phyloP scores from a whole-genome alignment of 768 basidiomycete species.

The Termitomyces sp. region DNA sequence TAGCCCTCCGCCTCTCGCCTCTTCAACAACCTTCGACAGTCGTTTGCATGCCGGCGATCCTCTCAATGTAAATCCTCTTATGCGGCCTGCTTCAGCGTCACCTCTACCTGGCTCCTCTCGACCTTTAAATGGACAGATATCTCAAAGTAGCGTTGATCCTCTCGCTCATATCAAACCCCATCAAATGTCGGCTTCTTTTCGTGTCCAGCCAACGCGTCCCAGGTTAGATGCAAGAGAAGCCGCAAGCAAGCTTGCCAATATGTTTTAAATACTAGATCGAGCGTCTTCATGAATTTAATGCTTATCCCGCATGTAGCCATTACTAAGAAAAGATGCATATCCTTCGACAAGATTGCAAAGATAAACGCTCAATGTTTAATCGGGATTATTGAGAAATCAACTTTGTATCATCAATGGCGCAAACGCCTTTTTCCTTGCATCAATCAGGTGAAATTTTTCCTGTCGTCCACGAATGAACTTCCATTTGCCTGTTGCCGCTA shows the following conservation, averaged over 20 bases:
- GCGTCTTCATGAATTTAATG: background rate
- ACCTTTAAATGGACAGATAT: slow-evolving; percentile 16
- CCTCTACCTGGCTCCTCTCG: slow-evolving; percentile 19
- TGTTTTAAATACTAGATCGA: slow-evolving; percentile 45
- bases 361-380: background rate
- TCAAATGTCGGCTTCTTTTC: slow-evolving; percentile 68
- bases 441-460: slow-evolving; percentile 22
- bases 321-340: background rate
- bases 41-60: slow-evolving; percentile 20
- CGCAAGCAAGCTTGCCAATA: slow-evolving; percentile 86
- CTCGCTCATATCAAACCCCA: slow-evolving; percentile 55
- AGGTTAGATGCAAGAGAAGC: slow-evolving; percentile 81
- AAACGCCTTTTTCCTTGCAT: background rate
- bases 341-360: background rate
- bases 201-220: slow-evolving; percentile 63
- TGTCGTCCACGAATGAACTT: slow-evolving; percentile 45
- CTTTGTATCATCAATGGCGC: slow-evolving; percentile 16
- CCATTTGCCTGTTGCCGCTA: slow-evolving; percentile 31
- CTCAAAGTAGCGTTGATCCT: slow-evolving; percentile 46
- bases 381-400: background rate
- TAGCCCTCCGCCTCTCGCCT: slow-evolving; percentile 25
- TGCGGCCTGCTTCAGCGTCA: slow-evolving; percentile 23
- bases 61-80: slow-evolving; percentile 28
- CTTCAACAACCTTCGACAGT: slow-evolving; percentile 28
- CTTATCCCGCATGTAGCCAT: background rate